phyloP scores from a whole-genome alignment of 148 eudicot species.

The Nepenthes gracilis region DNA sequence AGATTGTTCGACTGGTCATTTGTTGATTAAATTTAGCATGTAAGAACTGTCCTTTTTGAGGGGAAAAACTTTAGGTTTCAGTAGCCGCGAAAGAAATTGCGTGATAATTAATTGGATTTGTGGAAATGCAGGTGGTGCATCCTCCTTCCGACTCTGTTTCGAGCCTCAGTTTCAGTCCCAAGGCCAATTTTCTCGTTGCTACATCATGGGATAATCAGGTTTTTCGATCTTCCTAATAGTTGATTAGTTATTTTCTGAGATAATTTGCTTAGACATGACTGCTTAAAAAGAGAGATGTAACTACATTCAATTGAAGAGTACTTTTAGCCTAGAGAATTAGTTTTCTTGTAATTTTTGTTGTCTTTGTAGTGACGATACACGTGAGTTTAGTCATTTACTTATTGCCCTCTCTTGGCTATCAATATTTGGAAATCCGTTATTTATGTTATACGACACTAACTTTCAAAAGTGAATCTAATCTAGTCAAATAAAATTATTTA shows the following conservation, averaged over 20 bases:
- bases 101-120: background rate
- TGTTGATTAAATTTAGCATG: background rate
- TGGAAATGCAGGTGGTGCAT: conserved; percentile 1
- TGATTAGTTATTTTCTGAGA: background rate
- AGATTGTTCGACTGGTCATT: background rate
- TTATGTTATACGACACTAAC: too few relatives aligned
- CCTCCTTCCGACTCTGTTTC: background rate
- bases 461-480: too few relatives aligned
- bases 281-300: background rate
- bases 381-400: too few relatives aligned
- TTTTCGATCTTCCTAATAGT: background rate
- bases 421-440: too few relatives aligned
- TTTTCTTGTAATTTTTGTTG: too few relatives aligned
- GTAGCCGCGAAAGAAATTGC: too few relatives aligned
- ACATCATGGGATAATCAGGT: conserved; percentile 99
- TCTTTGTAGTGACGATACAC: too few relatives aligned
- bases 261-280: background rate
- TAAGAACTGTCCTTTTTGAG: too few relatives aligned
- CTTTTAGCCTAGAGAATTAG: too few relatives aligned
- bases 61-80: too few relatives aligned
- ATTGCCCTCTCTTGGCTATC: too few relatives aligned
- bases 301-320: background rate
- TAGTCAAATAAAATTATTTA: too few relatives aligned
- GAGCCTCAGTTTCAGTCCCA: conserved; percentile 50
- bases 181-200: conserved; percentile 81